These are phyloP conservation scores for Syzygium aqueum DNA, from an alignment of 345 rosid genomes.

Conservation along the genomic window DNA sequence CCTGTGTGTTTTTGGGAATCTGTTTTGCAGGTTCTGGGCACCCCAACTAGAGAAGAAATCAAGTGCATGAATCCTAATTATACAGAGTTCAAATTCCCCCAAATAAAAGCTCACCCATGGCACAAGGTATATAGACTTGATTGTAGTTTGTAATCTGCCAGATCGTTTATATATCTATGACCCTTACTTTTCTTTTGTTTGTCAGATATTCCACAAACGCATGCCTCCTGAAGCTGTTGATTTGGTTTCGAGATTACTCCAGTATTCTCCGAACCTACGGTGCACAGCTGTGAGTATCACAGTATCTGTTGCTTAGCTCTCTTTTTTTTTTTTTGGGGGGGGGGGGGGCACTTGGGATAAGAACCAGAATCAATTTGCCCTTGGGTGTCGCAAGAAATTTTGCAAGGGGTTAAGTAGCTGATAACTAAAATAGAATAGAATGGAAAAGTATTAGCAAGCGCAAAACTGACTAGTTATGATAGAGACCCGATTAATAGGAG, in stretches of 20 bases:
- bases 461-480: not conserved
- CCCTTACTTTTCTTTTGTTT: not conserved
- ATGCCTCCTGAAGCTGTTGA: slow-evolving; percentile 21
- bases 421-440: not conserved
- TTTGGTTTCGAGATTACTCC: slow-evolving; percentile 15
- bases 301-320: not conserved
- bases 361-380: not conserved
- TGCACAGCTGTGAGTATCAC: slow-evolving; percentile 11
- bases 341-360: not conserved
- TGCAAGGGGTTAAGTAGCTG: not conserved
- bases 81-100: slow-evolving; percentile 16
- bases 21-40: slow-evolving; percentile 12
- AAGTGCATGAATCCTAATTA: slow-evolving; percentile 22
- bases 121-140: slow-evolving; percentile 8
- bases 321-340: not conserved
- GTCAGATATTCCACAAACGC: slow-evolving; percentile 17
- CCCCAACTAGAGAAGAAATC: slow-evolving; percentile 20
- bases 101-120: slow-evolving; percentile 21
- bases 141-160: not conserved
- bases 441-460: not conserved
- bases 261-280: slow-evolving; percentile 13
- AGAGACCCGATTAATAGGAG: not conserved
- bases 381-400: not conserved
- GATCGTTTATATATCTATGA: not conserved
- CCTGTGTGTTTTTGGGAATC: not conserved